Conservation (phyloP, 257 asterid genomes). For the Euphrasia confusa region DNA sequence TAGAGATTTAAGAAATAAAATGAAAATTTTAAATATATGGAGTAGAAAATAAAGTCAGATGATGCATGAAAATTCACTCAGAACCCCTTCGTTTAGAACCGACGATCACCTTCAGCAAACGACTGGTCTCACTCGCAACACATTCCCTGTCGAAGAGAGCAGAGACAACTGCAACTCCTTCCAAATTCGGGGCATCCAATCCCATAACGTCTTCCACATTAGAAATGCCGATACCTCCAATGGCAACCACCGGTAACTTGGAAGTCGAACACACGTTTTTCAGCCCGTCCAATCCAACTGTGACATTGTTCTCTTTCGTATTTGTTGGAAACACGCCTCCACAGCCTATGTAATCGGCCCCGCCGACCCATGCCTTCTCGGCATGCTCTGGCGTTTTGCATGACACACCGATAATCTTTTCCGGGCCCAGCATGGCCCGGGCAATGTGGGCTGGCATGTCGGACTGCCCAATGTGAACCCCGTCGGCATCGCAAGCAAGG, state of each 20-base stretch:
- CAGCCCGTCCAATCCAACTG: constrained; percentile 74
- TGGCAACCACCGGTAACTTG: constrained; percentile 86
- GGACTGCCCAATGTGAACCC: constrained; percentile 89
- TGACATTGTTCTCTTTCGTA: constrained; percentile 67
- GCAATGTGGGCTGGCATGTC: constrained; percentile 76
- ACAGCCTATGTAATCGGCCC: constrained; percentile 93
- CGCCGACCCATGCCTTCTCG: constrained; percentile 64
- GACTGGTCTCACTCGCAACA: constrained; percentile 44
- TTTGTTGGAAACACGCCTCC: constrained; percentile 90
- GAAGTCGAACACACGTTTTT: constrained; percentile 58
- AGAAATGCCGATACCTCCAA: constrained; percentile 77
- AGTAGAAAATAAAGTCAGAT: too few species aligned
- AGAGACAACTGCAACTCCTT: constrained; percentile 92
- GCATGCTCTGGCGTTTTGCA: constrained; percentile 93
- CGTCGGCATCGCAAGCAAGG: constrained; percentile 88
- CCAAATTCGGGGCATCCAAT: constrained; percentile 46
- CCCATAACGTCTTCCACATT: constrained; percentile 60
- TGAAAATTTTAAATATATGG: too few species aligned
- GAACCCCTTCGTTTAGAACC: constrained; percentile 4
- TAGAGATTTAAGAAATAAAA: too few species aligned
- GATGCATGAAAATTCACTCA: neutral
- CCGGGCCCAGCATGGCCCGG: constrained; percentile 79
- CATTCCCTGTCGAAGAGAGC: constrained; percentile 83
- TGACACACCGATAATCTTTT: constrained; percentile 79
- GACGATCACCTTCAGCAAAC: constrained; percentile 41